These are phyloP conservation scores for Akebia trifoliata DNA, from an alignment of 164 flowering plant species.

Conservation along the genomic window DNA sequence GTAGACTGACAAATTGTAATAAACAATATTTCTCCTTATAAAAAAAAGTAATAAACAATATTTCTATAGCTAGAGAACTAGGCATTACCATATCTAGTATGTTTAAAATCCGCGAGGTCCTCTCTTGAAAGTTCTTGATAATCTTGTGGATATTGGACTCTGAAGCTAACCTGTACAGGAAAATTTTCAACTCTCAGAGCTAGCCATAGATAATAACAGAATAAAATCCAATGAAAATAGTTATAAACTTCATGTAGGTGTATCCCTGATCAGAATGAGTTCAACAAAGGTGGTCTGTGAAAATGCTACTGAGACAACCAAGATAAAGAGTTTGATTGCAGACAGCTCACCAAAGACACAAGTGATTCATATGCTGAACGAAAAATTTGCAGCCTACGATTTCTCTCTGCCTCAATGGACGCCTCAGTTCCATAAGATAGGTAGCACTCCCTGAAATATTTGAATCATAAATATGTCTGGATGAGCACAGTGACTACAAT, in stretches of 20 bases:
- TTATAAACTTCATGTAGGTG: neutral
- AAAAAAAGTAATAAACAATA: neutral
- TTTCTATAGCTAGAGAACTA: neutral
- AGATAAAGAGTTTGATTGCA: neutral
- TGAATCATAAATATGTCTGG: neutral
- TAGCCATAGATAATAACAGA: slow-evolving; percentile 1
- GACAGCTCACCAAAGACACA: slow-evolving; percentile 76
- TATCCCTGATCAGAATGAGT: neutral
- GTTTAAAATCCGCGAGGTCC: slow-evolving; percentile 90
- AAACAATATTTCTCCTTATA: neutral
- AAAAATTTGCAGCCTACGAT: slow-evolving; percentile 64
- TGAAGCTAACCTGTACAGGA: slow-evolving; percentile 66
- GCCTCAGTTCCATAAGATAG: slow-evolving; percentile 55
- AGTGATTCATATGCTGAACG: slow-evolving; percentile 75
- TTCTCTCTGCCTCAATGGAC: slow-evolving; percentile 79
- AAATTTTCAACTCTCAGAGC: slow-evolving; percentile 10
- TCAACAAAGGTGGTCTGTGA: neutral
- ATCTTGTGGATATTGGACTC: slow-evolving; percentile 85
- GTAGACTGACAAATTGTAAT: no score
- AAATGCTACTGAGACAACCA: neutral
- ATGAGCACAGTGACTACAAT: slow-evolving; percentile 3
- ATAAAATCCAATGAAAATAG: slow-evolving; percentile 7
- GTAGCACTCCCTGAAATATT: slow-evolving; percentile 57
- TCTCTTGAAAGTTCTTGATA: slow-evolving; percentile 76
- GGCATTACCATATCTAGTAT: slow-evolving; percentile 84